Conservation (phyloP, 441 rosid species). For the Croton setiger region DNA sequence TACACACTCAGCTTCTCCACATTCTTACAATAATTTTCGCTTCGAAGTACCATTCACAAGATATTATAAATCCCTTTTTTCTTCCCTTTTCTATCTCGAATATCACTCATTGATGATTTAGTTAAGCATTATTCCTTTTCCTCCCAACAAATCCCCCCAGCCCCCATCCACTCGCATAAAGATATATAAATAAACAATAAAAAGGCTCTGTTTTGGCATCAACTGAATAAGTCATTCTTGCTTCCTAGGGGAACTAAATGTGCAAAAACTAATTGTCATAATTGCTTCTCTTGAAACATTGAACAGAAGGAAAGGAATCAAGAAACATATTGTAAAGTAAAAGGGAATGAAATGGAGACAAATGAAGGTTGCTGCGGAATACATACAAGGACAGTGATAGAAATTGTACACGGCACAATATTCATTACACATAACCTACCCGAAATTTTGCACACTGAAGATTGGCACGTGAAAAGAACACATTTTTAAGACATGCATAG, state of each 20-base stretch:
- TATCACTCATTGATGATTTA: too few species aligned
- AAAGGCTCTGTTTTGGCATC: not conserved
- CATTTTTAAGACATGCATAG: constrained; percentile 79
- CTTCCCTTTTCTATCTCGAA: not conserved
- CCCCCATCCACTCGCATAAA: too few species aligned
- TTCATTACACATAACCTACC: constrained; percentile 36
- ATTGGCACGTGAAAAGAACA: constrained; percentile 88
- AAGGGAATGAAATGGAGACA: not conserved
- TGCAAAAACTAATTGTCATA: not conserved
- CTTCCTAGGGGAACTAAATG: not conserved
- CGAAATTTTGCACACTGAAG: constrained; percentile 85
- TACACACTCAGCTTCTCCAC: not conserved
- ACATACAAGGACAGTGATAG: not conserved
- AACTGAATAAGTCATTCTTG: not conserved
- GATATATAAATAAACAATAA: too few species aligned
- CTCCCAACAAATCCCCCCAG: not conserved
- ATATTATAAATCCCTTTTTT: not conserved
- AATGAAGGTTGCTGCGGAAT: not conserved
- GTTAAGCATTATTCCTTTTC: not conserved
- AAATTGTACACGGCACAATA: not conserved
- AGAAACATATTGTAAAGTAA: not conserved
- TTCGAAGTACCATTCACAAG: not conserved
- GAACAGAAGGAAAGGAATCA: not conserved
- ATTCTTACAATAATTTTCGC: not conserved
- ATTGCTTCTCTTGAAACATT: constrained; percentile 2